A percentile compares a stretch with the other conserved stretches of the same genome.
These are phyloP conservation scores for Colletotrichum sp. DNA, from an alignment of 2,329 filamentous ascomycete species.

Conservation along the genomic window DNA sequence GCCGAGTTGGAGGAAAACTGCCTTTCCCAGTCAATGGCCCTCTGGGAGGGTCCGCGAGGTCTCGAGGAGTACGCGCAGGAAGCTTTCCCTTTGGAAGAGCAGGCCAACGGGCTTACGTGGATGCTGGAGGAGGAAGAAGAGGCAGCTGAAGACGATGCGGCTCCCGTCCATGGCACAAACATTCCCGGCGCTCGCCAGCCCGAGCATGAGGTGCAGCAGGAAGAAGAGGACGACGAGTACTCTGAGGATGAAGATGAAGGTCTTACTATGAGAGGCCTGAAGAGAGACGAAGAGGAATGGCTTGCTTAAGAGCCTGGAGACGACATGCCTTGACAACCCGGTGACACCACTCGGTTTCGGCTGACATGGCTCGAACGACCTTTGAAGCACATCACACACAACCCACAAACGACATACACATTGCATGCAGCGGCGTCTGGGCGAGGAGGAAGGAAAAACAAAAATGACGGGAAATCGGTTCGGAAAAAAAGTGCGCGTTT, in stretches of 20 bases:
- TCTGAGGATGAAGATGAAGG: constrained; percentile 64
- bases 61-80: constrained; percentile 95
- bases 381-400: neutral
- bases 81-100: constrained; percentile 93
- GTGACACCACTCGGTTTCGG: neutral
- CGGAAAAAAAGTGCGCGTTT: constrained; percentile 1
- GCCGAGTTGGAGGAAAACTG: constrained; percentile 64
- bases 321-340: neutral
- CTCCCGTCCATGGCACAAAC: neutral
- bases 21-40: constrained; percentile 75
- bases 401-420: constrained; percentile 6
- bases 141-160: constrained; percentile 32
- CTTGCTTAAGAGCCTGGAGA: constrained; percentile 45
- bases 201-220: constrained; percentile 34
- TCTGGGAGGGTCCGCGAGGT: constrained; percentile 92
- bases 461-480: constrained; percentile 3
- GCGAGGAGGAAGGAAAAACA: neutral
- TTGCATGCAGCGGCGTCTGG: constrained; percentile 16
- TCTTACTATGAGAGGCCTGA: constrained; percentile 60
- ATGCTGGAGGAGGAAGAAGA: constrained; percentile 68
- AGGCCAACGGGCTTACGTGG: constrained; percentile 92
- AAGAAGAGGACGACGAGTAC: constrained; percentile 45
- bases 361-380: neutral
- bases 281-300: constrained; percentile 65
- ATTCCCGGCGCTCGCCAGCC: constrained; percentile 26